phyloP scores from a whole-genome alignment of 257 asterid genomes.

The Nicotiana attenuata region DNA sequence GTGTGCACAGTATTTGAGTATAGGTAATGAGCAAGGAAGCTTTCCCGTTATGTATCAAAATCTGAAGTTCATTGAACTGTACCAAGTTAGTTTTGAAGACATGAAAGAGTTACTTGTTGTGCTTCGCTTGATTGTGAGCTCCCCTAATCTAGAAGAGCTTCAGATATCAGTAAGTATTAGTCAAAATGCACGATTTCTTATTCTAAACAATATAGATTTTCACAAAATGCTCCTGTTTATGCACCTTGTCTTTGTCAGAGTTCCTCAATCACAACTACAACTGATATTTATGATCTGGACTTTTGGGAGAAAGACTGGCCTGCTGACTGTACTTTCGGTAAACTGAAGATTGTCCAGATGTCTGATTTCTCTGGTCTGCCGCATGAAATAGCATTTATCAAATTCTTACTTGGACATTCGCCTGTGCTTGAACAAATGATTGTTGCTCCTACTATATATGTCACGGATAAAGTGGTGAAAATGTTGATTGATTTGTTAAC shows the following conservation, averaged over 20 bases:
- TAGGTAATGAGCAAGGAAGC: constrained; percentile 44
- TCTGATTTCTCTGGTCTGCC: constrained; percentile 51
- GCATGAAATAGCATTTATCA: constrained; percentile 62
- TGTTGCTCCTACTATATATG: constrained; percentile 40
- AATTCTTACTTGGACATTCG: constrained; percentile 63
- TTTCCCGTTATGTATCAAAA: constrained; percentile 36
- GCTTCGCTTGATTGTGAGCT: constrained; percentile 64
- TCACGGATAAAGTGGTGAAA: constrained; percentile 41
- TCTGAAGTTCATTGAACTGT: constrained; percentile 63
- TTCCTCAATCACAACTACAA: constrained; percentile 37
- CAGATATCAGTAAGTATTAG: constrained; percentile 60
- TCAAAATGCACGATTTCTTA: not conserved
- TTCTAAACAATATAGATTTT: not conserved
- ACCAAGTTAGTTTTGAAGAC: constrained; percentile 87
- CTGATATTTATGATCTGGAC: constrained; percentile 31
- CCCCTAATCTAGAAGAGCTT: constrained; percentile 66
- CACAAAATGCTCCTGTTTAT: not conserved
- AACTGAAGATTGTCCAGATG: constrained; percentile 52
- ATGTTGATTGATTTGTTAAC: constrained; percentile 59
- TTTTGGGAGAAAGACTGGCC: constrained; percentile 40
- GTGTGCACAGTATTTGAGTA: constrained; percentile 51
- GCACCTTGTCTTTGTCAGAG: constrained; percentile 33
- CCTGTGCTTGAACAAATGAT: constrained; percentile 59
- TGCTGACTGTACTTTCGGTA: constrained; percentile 24
- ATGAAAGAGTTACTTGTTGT: constrained; percentile 57